A percentile compares a stretch with the other conserved stretches of the same genome.
phyloP scores from a whole-genome alignment of 371 early-diverging fungal genomes.

The Mucor lusitanicus region DNA sequence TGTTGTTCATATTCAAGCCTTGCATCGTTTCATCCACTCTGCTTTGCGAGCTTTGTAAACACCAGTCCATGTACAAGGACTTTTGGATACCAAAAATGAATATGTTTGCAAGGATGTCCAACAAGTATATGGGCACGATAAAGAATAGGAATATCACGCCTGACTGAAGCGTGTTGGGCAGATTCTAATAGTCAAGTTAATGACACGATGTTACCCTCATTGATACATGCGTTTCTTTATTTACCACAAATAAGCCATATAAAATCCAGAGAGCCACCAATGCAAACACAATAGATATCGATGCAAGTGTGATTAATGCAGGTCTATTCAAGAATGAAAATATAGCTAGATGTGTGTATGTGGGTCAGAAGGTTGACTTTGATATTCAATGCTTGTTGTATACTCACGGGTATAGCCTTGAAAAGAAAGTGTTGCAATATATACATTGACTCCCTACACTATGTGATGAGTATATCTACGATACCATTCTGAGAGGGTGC shows the following conservation, averaged over 20 bases:
- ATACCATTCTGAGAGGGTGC: neutral
- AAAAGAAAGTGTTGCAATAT: conserved; percentile 21
- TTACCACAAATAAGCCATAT: conserved; percentile 24
- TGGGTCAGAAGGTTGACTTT: neutral
- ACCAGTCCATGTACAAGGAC: conserved; percentile 32
- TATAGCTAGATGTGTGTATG: conserved; percentile 12
- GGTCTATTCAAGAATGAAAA: conserved; percentile 23
- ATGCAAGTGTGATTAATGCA: conserved; percentile 17
- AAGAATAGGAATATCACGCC: conserved; percentile 6
- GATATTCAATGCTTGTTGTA: neutral
- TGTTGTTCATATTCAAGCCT: neutral
- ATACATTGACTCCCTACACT: conserved; percentile 18
- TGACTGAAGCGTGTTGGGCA: neutral
- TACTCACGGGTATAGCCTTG: conserved; percentile 18
- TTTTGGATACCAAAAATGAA: conserved; percentile 39
- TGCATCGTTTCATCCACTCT: conserved; percentile 2
- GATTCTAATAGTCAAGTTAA: conserved; percentile 5
- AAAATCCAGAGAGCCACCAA: conserved; percentile 15
- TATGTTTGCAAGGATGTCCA: conserved; percentile 14
- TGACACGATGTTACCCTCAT: neutral
- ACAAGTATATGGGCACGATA: conserved; percentile 8
- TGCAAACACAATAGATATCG: conserved; percentile 22
- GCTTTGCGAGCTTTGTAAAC: conserved; percentile 13
- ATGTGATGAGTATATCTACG: neutral
- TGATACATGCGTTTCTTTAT: neutral